Base-by-base conservation (phyloP, 148 eudicot species). In the Bassia scoparia region DNA sequence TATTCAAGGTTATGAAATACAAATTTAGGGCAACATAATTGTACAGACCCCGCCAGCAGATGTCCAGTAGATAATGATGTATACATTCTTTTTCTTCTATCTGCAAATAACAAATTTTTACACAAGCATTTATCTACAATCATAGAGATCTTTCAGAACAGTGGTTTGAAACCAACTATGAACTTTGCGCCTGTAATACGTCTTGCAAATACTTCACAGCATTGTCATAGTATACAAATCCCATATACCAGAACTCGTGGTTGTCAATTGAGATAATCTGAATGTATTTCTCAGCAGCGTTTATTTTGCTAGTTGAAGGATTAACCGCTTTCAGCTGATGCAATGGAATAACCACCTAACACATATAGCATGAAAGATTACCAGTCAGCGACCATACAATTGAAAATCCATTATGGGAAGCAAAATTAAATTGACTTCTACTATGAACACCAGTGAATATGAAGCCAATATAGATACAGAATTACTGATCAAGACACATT, bases 201-300 rank as follows among this genome's bases (percentile, higher is more conserved):
- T 86, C 89, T 79, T 83, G 89, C 61, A 93, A 78, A 81, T 75
- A 79, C 80, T 90, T 88, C 71, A 89, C 96, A n/a, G 98, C 98
- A 64, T 87, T 85, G 20, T 87, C 96, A 65, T 93, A 90, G 80
- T 86, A 67, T 48, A 93, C 86, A 62, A 93, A 93, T 26, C 90
- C 96, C 89, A 93, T 82, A 79, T 87, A 93, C 98, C 98, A 93
- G 69, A 93, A 93, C 76, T 93, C 98, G 23, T 93, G 98, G 72
- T 83, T 82, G 78, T 93, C 98, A 53, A 86, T 83, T 0, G 93
- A 86, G 78, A 93, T 90, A 30, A 90, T 80, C 86, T 93, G 98
- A 59, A 93, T 86, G 79, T 88, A 93, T 54, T 93, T 93, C 70
- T 93, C 98, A 66, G 90, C 84, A 33, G 90, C 23, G 59, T 90